Base-by-base conservation (phyloP, 164 flowering plant species). In the Magnolia changhungtana region DNA sequence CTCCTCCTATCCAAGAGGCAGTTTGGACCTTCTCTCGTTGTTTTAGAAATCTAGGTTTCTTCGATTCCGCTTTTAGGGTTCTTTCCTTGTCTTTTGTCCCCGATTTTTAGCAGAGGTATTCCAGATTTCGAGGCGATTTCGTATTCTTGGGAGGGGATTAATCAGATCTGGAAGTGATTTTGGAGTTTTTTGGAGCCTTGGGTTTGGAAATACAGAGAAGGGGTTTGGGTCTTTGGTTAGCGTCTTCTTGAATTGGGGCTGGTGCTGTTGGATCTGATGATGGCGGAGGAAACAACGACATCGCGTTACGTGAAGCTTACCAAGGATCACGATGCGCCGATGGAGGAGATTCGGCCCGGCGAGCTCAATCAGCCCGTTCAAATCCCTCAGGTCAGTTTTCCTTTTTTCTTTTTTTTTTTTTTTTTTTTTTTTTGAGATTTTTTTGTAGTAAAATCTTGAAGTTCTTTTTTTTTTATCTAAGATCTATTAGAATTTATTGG, bases 361-460 rank as follows among this genome's bases (percentile, higher is more conserved):
- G 95, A 91, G 81, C 95, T 91, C 75, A 91, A 91, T 78, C 95
- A 91, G 73, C 95, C 95, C 6, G 76, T 91, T 45, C 78, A 85
- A 51, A 86, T 90, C 52, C 90, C 92, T 74, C 91, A 89, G 92
- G 94, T 90, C 50, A 37, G 45, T 37, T 55, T 55, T 8, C 49
- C 0, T 16, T 67, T 67, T 68, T 7, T 4, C 9, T 10, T 31
- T 4, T 16, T 23, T 27, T 4, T 67, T 18, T 6, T 27, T 67
- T 27, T 31, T 0, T 13, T 31, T 18, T 14, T 13, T 13, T 10
- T 10, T 8, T 18, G 9, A 5, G n/a, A 29, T 29, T 18, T 27
- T 14, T 6, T 65, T 37, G 68, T 21, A 20, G 0, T 65, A 37
- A 37, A 37, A n/a, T 27, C 1, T 29, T 1, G 27, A 24, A 24